Conservation (phyloP, 106 monocot species). For the Acanthochlamys bracteata region DNA sequence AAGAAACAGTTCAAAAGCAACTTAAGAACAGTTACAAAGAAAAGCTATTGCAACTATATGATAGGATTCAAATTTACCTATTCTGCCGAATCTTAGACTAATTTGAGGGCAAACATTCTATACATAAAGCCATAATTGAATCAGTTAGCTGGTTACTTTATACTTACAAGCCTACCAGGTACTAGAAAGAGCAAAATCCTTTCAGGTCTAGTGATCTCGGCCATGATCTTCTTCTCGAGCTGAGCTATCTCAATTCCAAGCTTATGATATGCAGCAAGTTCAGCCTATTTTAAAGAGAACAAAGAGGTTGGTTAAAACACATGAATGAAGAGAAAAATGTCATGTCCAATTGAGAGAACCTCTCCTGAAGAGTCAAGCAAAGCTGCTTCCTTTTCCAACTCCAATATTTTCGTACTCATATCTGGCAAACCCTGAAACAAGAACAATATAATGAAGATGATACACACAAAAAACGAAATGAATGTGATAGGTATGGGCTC, state of each 20-base stretch:
- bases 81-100: no score
- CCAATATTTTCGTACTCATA: slow-evolving; percentile 51
- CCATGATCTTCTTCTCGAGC: slow-evolving; percentile 85
- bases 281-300: slow-evolving; percentile 39
- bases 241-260: slow-evolving; percentile 68
- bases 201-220: slow-evolving; percentile 94
- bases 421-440: slow-evolving; percentile 66
- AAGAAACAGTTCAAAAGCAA: no score
- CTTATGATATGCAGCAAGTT: slow-evolving; percentile 85
- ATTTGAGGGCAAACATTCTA: no score
- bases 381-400: slow-evolving; percentile 76
- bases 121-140: no score
- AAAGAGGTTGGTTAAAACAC: not conserved
- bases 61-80: no score
- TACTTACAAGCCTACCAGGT: slow-evolving; percentile 84
- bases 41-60: no score
- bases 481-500: not conserved
- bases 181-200: slow-evolving; percentile 68
- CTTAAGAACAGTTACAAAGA: no score
- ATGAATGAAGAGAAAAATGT: not conserved
- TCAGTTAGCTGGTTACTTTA: not conserved
- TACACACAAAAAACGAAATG: not conserved
- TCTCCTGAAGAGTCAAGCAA: slow-evolving; percentile 87
- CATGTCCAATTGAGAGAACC: slow-evolving; percentile 33
- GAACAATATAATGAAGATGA: slow-evolving; percentile 1